Evolutionary conservation across 208 protist genomes (phyloP).

Genomic region (Acanthamoeba lenticulata): DNA sequence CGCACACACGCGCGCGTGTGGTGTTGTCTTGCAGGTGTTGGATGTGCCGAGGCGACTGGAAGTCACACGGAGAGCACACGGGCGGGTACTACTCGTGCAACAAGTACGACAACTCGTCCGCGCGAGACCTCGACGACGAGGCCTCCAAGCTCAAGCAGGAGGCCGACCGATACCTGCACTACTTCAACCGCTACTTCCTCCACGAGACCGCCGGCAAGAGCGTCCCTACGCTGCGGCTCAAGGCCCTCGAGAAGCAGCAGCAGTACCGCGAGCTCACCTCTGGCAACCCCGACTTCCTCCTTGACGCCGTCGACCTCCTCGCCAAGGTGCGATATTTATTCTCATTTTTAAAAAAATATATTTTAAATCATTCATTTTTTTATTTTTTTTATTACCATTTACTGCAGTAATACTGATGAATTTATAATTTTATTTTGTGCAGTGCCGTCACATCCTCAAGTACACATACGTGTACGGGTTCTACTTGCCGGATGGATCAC

Average conservation of each 20-base stretch:
- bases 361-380: neutral
- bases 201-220: constrained; percentile 66
- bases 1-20: too few species aligned
- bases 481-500: constrained; percentile 72
- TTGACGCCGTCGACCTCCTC: constrained; percentile 73
- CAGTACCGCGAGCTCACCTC: constrained; percentile 66
- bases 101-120: constrained; percentile 76
- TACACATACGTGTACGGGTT: constrained; percentile 83
- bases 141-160: constrained; percentile 64
- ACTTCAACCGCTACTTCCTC: constrained; percentile 79
- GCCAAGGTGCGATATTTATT: neutral
- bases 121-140: constrained; percentile 74
- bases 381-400: neutral
- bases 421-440: neutral
- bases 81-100: constrained; percentile 83
- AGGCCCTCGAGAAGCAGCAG: constrained; percentile 52
- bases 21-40: constrained; percentile 65
- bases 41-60: constrained; percentile 83
- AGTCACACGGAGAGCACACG: constrained; percentile 79
- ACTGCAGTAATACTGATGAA: neutral
- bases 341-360: neutral
- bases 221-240: neutral
- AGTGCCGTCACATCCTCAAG: constrained; percentile 81
- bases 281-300: constrained; percentile 72
- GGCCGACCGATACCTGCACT: constrained; percentile 74